A percentile compares a stretch with the other conserved stretches of the same genome.
These are phyloP conservation scores for Peniophora sp. DNA, from an alignment of 1,284 basidiomycete genomes.

Conservation along the genomic window DNA sequence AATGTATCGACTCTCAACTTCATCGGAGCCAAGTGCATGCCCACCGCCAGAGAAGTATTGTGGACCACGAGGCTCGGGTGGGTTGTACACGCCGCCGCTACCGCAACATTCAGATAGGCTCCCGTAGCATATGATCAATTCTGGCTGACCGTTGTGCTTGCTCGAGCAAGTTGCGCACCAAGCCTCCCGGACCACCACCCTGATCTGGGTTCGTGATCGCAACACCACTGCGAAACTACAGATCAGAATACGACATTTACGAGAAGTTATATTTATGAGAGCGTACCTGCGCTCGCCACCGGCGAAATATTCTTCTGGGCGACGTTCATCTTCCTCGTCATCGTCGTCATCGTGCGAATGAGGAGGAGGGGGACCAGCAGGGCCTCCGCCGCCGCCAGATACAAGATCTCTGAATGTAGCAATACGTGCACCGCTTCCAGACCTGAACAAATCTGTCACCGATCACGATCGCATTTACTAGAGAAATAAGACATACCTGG, in stretches of 20 bases:
- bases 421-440: slow-evolving; percentile 9
- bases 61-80: slow-evolving; percentile 8
- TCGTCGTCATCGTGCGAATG: slow-evolving; percentile 21
- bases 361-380: slow-evolving; percentile 9
- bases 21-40: slow-evolving; percentile 83
- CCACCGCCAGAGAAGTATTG: slow-evolving; percentile 63
- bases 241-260: not conserved
- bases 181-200: slow-evolving; percentile 15
- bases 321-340: slow-evolving; percentile 39
- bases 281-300: slow-evolving; percentile 81
- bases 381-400: slow-evolving; percentile 10
- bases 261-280: no score
- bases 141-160: slow-evolving; percentile 70
- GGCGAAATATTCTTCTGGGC: slow-evolving; percentile 69
- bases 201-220: slow-evolving; percentile 80
- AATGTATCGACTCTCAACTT: slow-evolving; percentile 62
- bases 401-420: slow-evolving; percentile 12
- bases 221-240: slow-evolving; percentile 58
- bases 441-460: no score
- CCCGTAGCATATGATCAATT: not conserved
- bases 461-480: no score
- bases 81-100: slow-evolving; percentile 7
- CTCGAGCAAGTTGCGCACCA: slow-evolving; percentile 66
- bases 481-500: no score
- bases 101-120: not conserved